Evolutionary conservation across 495 filamentous ascomycete species (phyloP).

Genomic region (Gamarada debralockiae): DNA sequence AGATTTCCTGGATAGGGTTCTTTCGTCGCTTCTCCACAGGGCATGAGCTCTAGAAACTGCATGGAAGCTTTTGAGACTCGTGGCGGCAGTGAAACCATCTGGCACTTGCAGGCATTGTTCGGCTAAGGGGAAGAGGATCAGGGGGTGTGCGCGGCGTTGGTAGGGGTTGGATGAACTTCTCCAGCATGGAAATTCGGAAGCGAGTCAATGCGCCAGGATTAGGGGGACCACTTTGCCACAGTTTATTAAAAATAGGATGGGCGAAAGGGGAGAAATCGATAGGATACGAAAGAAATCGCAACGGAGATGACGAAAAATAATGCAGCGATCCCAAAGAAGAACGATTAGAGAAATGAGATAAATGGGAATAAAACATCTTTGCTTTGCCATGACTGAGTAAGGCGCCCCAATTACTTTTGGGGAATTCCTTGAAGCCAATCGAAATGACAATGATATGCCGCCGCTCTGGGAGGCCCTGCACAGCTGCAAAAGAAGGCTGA

Average conservation of each 20-base stretch:
- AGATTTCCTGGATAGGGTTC: not conserved
- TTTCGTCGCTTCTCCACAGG: not conserved
- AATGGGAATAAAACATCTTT: not conserved
- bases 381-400: not conserved
- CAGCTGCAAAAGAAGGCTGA: no score
- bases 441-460: no score
- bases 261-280: constrained; percentile 1
- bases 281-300: not conserved
- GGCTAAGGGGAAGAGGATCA: no score
- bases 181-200: not conserved
- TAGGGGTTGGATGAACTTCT: no score
- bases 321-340: not conserved
- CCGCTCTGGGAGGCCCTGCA: no score
- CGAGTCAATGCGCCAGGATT: not conserved
- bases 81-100: not conserved
- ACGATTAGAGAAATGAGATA: not conserved
- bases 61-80: constrained; percentile 10
- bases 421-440: no score
- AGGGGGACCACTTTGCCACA: not conserved
- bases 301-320: constrained; percentile 13
- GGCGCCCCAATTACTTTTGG: no score
- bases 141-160: no score
- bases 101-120: not conserved
- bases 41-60: constrained; percentile 13
- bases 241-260: constrained; percentile 10